Evolutionary conservation across 768 basidiomycete species (phyloP), one percentile per base, ranked within the genome.

Genomic region (Boletus reticuloceps): DNA sequence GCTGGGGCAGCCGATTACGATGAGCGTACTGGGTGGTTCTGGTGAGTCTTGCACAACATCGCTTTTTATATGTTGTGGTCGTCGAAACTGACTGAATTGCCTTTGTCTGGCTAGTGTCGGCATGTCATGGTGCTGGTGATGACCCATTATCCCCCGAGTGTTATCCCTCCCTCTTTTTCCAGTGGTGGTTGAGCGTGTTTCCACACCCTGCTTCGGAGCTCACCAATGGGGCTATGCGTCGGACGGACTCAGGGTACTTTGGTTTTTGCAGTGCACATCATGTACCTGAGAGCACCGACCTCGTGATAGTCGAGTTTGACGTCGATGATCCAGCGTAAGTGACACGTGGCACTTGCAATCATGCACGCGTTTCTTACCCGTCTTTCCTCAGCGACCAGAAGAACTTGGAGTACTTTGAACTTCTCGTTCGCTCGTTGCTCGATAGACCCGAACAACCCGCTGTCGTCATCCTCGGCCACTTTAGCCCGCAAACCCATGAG

Each of bases 131-230:
- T 20, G 88, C 94, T 10, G 95, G 94, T 2, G 88, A 95, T 66
- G 91, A 95, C 69, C 93, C 92, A 5, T 77, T 97, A 53, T 83
- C 91, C 0, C 79, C 89, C 0, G 73, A 73, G 58, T 95, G 96
- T 70, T 99, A 98, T 72, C 96, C 97, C 2, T 86, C 90, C n/a
- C 84, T 84, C 50, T 91, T 98, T 76, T 98, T 98, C 77, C 78
- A 87, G 48, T 99, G 97, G 96, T 97, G 96, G 91, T 93, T 95
- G 73, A 81, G 79, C 51, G 83, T 98, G n/a, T 99, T 99, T 74
- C 97, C 96, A 0, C 93, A 99, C 71, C 96, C 96, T 0, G 95
- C 94, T 2, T 94, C 95, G 12, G 95, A 98, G 70, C 82, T 99
- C 62, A 99, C 96, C 27, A 99, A 99, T 71, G 96, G 96, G 36